Conservation (phyloP, 768 basidiomycete genomes). For the Tylopilus vinaceipallidus region DNA sequence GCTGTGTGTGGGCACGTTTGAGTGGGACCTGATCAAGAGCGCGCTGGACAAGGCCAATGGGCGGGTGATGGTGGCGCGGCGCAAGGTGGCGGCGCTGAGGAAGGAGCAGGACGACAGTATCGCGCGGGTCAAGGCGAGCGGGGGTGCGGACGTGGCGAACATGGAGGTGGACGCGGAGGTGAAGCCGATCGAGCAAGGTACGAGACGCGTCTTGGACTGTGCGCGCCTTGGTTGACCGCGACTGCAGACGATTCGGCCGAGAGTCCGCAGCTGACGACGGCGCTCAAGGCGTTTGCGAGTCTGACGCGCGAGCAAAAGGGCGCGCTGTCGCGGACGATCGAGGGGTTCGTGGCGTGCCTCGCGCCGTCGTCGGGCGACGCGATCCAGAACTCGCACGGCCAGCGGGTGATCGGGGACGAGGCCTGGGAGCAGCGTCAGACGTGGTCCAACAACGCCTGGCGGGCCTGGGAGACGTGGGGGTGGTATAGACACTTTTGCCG, state of each 20-base stretch:
- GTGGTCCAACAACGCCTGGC: conserved; percentile 79
- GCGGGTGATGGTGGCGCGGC: conserved; percentile 72
- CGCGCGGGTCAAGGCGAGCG: conserved; percentile 69
- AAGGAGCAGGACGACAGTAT: conserved; percentile 88
- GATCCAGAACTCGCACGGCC: conserved; percentile 50
- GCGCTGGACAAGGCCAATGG: conserved; percentile 92
- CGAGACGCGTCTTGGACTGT: neutral
- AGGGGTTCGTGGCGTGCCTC: conserved; percentile 71
- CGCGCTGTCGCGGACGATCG: conserved; percentile 67
- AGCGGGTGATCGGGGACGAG: conserved; percentile 57
- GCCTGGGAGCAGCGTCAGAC: conserved; percentile 69
- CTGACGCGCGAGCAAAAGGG: conserved; percentile 75
- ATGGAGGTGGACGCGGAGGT: conserved; percentile 75
- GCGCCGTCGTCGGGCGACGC: conserved; percentile 41
- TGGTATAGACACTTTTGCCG: conserved; percentile 92
- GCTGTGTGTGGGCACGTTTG: conserved; percentile 52
- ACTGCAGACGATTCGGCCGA: conserved; percentile 50
- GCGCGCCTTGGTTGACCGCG: neutral
- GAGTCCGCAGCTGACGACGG: conserved; percentile 65
- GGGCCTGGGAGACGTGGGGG: conserved; percentile 83
- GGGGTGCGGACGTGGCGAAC: conserved; percentile 45
- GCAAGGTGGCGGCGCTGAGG: conserved; percentile 69
- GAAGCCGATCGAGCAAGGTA: conserved; percentile 48
- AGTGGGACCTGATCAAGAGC: conserved; percentile 84
- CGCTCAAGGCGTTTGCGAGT: conserved; percentile 72